Conservation (phyloP, 2,329 filamentous ascomycete genomes). For the Plectosphaerella cucumerina region DNA sequence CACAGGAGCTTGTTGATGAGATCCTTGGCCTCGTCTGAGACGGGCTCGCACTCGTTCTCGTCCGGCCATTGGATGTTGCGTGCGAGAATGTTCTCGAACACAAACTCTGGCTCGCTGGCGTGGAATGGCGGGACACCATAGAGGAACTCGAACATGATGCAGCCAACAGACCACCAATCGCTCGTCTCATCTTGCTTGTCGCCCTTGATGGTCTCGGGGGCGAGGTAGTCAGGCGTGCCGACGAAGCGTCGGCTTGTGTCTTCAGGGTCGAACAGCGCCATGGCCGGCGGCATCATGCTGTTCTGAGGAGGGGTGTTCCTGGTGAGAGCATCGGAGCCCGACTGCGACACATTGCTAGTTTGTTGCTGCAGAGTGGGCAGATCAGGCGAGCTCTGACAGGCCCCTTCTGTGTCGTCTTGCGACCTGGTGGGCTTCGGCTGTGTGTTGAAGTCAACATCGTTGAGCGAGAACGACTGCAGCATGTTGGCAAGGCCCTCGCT, state of each 20-base stretch:
- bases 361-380: constrained; percentile 58
- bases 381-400: constrained; percentile 73
- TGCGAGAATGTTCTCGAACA: constrained; percentile 93
- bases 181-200: constrained; percentile 95
- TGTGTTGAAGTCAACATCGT: constrained; percentile 45
- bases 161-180: constrained; percentile 99
- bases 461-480: constrained; percentile 74
- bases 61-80: constrained; percentile 92
- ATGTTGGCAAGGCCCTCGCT: constrained; percentile 82
- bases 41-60: constrained; percentile 65
- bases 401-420: constrained; percentile 64
- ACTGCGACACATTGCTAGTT: constrained; percentile 21
- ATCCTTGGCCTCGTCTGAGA: constrained; percentile 86
- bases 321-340: constrained; percentile 44
- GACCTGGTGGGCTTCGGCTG: background rate
- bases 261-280: constrained; percentile 93
- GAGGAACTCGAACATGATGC: constrained; percentile 94
- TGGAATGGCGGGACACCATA: constrained; percentile 94
- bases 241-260: constrained; percentile 92
- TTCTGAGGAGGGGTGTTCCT: constrained; percentile 58
- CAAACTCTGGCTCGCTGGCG: constrained; percentile 80
- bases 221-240: constrained; percentile 93
- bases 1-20: constrained; percentile 91
- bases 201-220: constrained; percentile 93
- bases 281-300: constrained; percentile 81